A percentile compares a stretch with the other conserved stretches of the same genome.
Evolutionary conservation across 75 land plant genomes (phyloP).

Genomic region (Picea glauca): DNA sequence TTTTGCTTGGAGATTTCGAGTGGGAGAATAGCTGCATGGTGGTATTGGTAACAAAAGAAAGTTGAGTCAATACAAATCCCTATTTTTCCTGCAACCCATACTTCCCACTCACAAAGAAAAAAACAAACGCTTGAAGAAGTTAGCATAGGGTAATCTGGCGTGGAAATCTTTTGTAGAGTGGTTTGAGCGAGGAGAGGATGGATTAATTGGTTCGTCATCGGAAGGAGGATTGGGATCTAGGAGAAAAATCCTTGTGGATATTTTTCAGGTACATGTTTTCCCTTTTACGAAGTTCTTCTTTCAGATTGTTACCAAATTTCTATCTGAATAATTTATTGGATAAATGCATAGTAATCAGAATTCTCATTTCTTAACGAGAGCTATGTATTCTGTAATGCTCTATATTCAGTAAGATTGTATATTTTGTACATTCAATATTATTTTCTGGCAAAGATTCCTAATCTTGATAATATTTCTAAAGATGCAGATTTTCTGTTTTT

Average conservation of each 20-base stretch:
- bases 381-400: no score
- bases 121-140: conserved; percentile 27
- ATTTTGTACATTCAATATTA: no score
- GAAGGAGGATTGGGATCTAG: conserved; percentile 46
- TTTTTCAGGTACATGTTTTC: conserved; percentile 51
- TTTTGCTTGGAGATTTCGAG: conserved; percentile 66
- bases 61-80: conserved; percentile 45
- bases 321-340: no score
- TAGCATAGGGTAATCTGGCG: conserved; percentile 15
- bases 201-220: conserved; percentile 28
- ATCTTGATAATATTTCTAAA: no score
- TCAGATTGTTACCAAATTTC: no score
- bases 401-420: no score
- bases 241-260: conserved; percentile 74
- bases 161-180: conserved; percentile 37
- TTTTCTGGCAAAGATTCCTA: no score
- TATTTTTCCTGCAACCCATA: conserved; percentile 73
- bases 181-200: conserved; percentile 43
- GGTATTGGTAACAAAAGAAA: conserved; percentile 60
- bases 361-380: no score
- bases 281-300: no score
- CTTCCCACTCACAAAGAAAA: conserved; percentile 43
- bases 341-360: no score
- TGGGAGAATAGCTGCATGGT: conserved; percentile 37
- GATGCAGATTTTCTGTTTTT: no score